Conservation (phyloP, 2,329 filamentous ascomycete species). For the Fusarium sp. region DNA sequence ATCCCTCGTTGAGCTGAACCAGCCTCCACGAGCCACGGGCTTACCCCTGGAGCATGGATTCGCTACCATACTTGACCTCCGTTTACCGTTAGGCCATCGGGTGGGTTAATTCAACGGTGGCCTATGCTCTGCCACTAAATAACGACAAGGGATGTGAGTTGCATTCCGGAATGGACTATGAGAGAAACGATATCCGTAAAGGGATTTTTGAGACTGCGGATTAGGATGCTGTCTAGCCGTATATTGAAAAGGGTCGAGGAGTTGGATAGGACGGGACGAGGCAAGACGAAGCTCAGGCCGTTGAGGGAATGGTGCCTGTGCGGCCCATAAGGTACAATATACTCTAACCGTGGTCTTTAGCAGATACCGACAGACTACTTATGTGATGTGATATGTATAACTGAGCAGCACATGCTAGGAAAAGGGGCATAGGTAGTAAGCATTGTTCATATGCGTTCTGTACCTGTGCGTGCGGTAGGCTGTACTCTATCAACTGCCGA, state of each 20-base stretch:
- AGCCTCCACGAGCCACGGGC: conserved; percentile 38
- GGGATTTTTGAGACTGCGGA: conserved; percentile 22
- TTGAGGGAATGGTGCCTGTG: conserved; percentile 21
- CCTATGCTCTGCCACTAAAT: conserved; percentile 37
- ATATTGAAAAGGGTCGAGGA: background rate
- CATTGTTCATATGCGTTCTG: conserved; percentile 6
- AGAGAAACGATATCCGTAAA: conserved; percentile 5
- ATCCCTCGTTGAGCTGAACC: conserved; percentile 37
- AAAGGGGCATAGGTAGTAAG: background rate
- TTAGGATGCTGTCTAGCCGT: conserved; percentile 11
- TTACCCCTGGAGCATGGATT: conserved; percentile 33
- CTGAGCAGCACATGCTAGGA: conserved; percentile 5
- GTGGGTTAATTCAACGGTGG: conserved; percentile 42
- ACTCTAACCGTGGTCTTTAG: conserved; percentile 10
- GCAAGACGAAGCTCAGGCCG: conserved; percentile 31
- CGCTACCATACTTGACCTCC: conserved; percentile 17
- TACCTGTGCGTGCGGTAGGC: conserved; percentile 1
- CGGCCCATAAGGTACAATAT: conserved; percentile 10
- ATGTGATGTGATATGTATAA: background rate
- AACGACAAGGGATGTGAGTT: conserved; percentile 38
- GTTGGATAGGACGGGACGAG: background rate
- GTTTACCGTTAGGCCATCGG: conserved; percentile 30
- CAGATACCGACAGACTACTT: background rate
- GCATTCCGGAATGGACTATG: conserved; percentile 22
- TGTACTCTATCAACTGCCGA: conserved; percentile 5